Base-by-base conservation (phyloP, 805 yeast species). In the Kazachstania taianensis region DNA sequence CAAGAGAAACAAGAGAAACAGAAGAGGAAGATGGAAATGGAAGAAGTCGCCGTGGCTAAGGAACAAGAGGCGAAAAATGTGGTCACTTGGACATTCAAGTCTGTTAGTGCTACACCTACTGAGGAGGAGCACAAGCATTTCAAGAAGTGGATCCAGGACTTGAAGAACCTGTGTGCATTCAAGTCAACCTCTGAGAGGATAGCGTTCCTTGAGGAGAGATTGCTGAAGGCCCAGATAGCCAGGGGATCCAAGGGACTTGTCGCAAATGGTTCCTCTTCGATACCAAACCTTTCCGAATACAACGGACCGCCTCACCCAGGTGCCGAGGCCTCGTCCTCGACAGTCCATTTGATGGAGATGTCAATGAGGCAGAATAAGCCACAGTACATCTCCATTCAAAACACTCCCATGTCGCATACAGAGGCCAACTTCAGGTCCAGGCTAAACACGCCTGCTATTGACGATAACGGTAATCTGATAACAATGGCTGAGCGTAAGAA, bases 111-210 rank as follows among this genome's bases (percentile, higher is more conserved):
- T n/a, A 37, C 41, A 12, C 70, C 52, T 61, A 67, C 58, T 58
- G 78, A 54, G 49, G 66, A 41, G 8, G 63, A 61, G 19, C 54
- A 45, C 12, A 62, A 56, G 24, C 72, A 72, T 35, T 69, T 69
- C 34, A 50, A 49, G 18, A 65, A 64, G 43, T 78, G 84, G 84
- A 56, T 62, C 24, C 66, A 63, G 20, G 80, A 76, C 49, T 54
- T 78, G 30, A 57, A 61, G 20, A 77, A 74, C 41, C 57, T 78
- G 43, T 63, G 71, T 22, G 61, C 65, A 32, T 72, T 67, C 43
- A 63, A 65, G 16, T 54, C 58, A 36, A 70, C 73, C 29, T 50
- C 61, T 24, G 70, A 69, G 23, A 67, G 85, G 55, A 70, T 73
- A 41, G 60, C 58, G 33, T 66, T 57, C 50, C 70, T 62, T 24